Evolutionary conservation across 2,329 filamentous ascomycete genomes (phyloP), one percentile per base, ranked within the genome.

Genomic region (Biscogniauxia sp.): DNA sequence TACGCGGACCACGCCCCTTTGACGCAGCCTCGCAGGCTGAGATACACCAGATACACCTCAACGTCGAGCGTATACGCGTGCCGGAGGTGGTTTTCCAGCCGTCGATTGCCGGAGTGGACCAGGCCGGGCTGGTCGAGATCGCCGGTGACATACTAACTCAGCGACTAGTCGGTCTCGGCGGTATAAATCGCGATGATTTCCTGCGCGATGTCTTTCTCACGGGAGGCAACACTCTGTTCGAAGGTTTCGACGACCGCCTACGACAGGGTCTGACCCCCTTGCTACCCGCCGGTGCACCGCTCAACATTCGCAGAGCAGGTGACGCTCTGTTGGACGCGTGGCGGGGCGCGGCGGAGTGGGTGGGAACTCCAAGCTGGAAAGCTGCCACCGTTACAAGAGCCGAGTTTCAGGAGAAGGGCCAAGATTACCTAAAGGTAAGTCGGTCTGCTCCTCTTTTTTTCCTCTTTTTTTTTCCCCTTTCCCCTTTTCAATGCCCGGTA

Each of bases 31-130:
- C 88, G 60, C 90, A 95, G 68, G 86, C 88, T 19, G 80, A 99
- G 77, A 86, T 87, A 19, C 88, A 93, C 75, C 94, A 98, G 76
- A 80, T 99, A 56, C 95, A 99, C 75, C 86, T 99, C 65, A 99
- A 99, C 74, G 92, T 99, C 57, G 93, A 98, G 80, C 89, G 94
- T 59, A 96, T 98, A 75, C 90, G 93, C 55, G 92, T 96, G 1
- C 93, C 93, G 2, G 94, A 98, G 78, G 89, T 97, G 8, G 84
- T 97, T 19, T 97, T 97, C 79, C 92, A 96, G 72, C 94, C 93
- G 0, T 88, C 89, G 17, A 96, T 98, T 71, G 93, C 93, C 0
- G 93, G 93, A 6, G 79, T 97, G 53, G 93, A 98, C 74, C 95
- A 99, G 78, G 92, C 94, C 1, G 95, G 95, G 26, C 85, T 99